Evolutionary conservation across 306 rosid species (phyloP).

Genomic region (Prunus dulcis): DNA sequence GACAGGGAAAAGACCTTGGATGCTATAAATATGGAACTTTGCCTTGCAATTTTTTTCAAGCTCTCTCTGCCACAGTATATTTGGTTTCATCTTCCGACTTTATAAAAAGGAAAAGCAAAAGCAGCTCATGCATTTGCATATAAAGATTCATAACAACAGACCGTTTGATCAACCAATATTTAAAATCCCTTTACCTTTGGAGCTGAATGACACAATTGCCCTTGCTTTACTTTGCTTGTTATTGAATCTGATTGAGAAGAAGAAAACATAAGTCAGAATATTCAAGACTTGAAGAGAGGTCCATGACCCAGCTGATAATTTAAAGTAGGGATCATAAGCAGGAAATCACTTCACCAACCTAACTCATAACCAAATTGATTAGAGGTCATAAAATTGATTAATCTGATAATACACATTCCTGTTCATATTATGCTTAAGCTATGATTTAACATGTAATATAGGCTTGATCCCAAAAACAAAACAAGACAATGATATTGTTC

Average conservation of each 20-base stretch:
- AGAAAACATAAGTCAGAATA: conserved; percentile 11
- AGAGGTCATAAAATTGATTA: not conserved
- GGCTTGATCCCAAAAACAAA: too few relatives aligned
- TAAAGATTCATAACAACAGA: conserved; percentile 50
- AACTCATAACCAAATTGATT: conserved; percentile 7
- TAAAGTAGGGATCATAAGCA: not conserved
- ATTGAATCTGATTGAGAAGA: conserved; percentile 12
- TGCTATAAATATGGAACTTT: conserved; percentile 1
- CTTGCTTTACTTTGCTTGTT: not conserved
- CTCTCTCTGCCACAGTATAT: conserved; percentile 20
- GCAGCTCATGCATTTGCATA: conserved; percentile 36
- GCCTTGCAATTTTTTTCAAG: conserved; percentile 4
- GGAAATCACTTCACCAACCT: not conserved
- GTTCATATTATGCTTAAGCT: not conserved
- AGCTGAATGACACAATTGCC: conserved; percentile 8
- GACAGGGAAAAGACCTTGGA: conserved; percentile 16
- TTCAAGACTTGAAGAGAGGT: too few relatives aligned
- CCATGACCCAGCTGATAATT: not conserved
- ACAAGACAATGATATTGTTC: too few relatives aligned
- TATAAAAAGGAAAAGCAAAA: conserved; percentile 71
- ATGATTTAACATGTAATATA: not conserved
- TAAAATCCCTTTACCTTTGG: conserved; percentile 1
- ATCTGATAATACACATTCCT: too few relatives aligned
- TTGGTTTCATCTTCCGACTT: conserved; percentile 66
- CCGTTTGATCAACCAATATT: conserved; percentile 43